A percentile compares a stretch with the other conserved stretches of the same genome.
Evolutionary conservation across 257 asterid genomes (phyloP).

Genomic region (Parsonsia alboflavescens): DNA sequence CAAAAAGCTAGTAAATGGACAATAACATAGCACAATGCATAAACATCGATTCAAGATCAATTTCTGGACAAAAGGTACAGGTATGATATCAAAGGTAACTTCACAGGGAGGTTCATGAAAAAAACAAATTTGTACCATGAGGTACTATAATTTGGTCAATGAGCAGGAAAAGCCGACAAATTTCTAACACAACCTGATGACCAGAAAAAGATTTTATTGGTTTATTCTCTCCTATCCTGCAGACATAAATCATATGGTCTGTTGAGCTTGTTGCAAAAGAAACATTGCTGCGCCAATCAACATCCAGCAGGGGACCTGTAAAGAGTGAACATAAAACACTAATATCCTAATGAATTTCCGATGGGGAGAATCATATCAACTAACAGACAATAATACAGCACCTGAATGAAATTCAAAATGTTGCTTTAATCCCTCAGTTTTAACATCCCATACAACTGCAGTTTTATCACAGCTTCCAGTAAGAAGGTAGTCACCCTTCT

Average conservation of each 20-base stretch:
- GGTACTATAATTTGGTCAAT: background rate
- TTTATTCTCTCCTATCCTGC: constrained; percentile 20
- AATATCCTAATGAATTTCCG: background rate
- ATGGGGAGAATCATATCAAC: background rate
- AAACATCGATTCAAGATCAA: background rate
- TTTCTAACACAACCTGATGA: constrained; percentile 27
- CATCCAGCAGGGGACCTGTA: constrained; percentile 27
- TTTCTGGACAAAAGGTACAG: background rate
- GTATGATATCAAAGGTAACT: background rate
- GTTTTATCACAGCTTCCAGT: constrained; percentile 30
- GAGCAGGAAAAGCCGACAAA: background rate
- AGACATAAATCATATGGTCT: constrained; percentile 27
- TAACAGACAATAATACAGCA: constrained; percentile 8
- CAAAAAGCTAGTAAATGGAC: too few relatives aligned
- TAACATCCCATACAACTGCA: constrained; percentile 34
- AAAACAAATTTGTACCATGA: background rate
- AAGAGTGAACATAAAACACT: background rate
- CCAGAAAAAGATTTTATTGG: constrained; percentile 28
- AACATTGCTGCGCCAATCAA: constrained; percentile 30
- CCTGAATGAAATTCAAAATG: constrained; percentile 31
- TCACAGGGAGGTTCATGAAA: background rate
- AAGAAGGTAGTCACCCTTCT: constrained; percentile 25
- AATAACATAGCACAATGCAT: background rate
- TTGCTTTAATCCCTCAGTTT: constrained; percentile 17
- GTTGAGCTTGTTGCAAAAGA: constrained; percentile 36